Conservation (phyloP, 192 early-diverging fungal species). For the Entomortierella lignicola region DNA sequence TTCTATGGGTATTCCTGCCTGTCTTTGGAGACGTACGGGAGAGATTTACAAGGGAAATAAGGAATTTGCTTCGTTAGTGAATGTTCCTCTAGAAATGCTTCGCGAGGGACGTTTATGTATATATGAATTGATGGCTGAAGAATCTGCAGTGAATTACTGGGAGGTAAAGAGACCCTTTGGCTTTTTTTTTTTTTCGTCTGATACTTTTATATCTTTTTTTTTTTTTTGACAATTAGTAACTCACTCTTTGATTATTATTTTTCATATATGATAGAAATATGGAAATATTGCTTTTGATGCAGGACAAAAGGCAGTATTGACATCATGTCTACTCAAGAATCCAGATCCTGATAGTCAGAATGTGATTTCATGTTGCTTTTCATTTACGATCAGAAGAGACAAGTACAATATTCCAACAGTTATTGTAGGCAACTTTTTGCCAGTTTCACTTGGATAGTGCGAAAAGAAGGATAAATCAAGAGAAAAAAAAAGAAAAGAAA, state of each 20-base stretch:
- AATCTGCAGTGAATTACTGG: conserved; percentile 97
- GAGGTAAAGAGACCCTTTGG: too few relatives aligned
- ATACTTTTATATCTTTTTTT: background rate
- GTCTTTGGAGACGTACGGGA: conserved; percentile 95
- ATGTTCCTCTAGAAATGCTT: conserved; percentile 84
- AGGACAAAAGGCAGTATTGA: conserved; percentile 95
- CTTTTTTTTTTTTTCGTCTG: too few relatives aligned
- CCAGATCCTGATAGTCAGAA: conserved; percentile 63
- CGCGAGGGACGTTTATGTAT: conserved; percentile 67
- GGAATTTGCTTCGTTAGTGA: conserved; percentile 91
- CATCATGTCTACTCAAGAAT: conserved; percentile 85
- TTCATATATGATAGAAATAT: conserved; percentile 74
- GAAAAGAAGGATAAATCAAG: background rate
- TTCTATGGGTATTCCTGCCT: conserved; percentile 94
- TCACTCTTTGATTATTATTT: background rate
- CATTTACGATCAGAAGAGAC: conserved; percentile 95
- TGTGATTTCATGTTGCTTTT: conserved; percentile 88
- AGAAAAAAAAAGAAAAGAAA: background rate
- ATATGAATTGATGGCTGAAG: conserved; percentile 81
- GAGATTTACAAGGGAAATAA: conserved; percentile 97
- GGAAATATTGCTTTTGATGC: conserved; percentile 98
- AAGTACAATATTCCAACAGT: conserved; percentile 84
- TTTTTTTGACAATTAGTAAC: background rate
- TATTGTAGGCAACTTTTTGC: conserved; percentile 51
- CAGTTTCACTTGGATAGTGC: conserved; percentile 38